phyloP scores from a whole-genome alignment of 2,329 filamentous ascomycete genomes.

The Aspergillus sp. region DNA sequence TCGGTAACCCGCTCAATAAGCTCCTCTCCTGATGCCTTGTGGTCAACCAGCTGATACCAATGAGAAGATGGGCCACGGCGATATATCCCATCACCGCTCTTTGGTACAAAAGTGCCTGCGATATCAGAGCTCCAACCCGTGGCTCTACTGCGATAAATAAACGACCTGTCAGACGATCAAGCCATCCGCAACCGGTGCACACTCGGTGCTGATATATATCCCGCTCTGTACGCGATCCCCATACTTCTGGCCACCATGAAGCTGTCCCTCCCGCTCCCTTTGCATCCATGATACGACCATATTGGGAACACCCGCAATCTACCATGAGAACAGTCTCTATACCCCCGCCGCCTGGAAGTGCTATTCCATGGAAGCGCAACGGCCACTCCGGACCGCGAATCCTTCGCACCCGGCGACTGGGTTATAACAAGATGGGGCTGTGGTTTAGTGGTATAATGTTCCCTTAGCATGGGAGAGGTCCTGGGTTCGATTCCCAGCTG shows the following conservation, averaged over 20 bases:
- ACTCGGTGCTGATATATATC: too few relatives aligned
- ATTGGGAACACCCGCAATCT: background rate
- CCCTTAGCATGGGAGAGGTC: slow-evolving; percentile 14
- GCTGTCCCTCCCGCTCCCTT: background rate
- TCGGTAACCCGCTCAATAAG: too few relatives aligned
- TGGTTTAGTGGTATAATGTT: slow-evolving; percentile 15
- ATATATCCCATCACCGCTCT: background rate
- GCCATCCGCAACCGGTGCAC: too few relatives aligned
- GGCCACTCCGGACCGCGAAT: background rate
- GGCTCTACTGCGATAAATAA: background rate
- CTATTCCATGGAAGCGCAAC: background rate
- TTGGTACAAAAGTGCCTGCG: background rate
- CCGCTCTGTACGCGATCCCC: too few relatives aligned
- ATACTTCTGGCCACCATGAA: background rate
- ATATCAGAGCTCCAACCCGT: background rate
- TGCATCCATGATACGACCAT: background rate
- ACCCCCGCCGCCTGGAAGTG: background rate
- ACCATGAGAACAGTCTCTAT: background rate
- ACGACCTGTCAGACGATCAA: background rate
- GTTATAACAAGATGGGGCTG: slow-evolving; percentile 5
- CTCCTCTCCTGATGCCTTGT: too few relatives aligned
- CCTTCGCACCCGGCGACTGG: background rate
- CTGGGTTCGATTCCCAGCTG: slow-evolving; percentile 14
- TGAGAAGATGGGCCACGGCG: too few relatives aligned
- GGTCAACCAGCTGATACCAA: too few relatives aligned